These are phyloP conservation scores for Alternaria longipes DNA, from an alignment of 2,329 filamentous ascomycete species.

Conservation along the genomic window DNA sequence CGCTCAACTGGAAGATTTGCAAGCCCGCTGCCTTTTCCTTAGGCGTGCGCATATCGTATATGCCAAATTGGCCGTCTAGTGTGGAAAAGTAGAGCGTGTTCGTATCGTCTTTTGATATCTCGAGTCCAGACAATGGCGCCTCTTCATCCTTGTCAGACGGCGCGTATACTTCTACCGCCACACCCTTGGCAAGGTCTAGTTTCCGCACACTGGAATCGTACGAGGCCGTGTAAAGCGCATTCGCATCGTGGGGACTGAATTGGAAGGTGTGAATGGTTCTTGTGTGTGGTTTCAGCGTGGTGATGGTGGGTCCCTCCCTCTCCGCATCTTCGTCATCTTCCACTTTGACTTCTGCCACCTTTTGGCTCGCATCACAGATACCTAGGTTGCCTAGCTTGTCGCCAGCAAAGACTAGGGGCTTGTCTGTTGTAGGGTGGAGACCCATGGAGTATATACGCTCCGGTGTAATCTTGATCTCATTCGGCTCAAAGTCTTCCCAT, in stretches of 20 bases:
- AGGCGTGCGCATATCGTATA: slow-evolving; percentile 76
- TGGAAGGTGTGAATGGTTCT: slow-evolving; percentile 87
- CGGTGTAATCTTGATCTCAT: slow-evolving; percentile 55
- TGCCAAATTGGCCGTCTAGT: slow-evolving; percentile 79
- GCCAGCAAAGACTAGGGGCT: slow-evolving; percentile 89
- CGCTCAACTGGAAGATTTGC: slow-evolving; percentile 78
- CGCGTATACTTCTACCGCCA: slow-evolving; percentile 83
- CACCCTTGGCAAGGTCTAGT: slow-evolving; percentile 81
- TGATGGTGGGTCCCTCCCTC: slow-evolving; percentile 77
- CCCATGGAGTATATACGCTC: slow-evolving; percentile 73
- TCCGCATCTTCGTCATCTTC: slow-evolving; percentile 73
- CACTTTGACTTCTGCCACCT: slow-evolving; percentile 59
- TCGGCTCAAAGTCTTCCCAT: slow-evolving; percentile 85
- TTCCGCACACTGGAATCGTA: slow-evolving; percentile 94
- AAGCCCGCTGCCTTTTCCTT: slow-evolving; percentile 58
- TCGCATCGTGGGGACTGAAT: slow-evolving; percentile 76
- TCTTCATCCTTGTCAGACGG: slow-evolving; percentile 75
- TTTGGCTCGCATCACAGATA: slow-evolving; percentile 87
- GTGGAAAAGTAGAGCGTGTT: slow-evolving; percentile 88
- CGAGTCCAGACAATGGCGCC: slow-evolving; percentile 82
- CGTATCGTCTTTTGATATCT: slow-evolving; percentile 75
- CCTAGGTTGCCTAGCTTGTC: slow-evolving; percentile 94
- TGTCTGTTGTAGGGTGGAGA: slow-evolving; percentile 87
- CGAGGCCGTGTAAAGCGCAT: slow-evolving; percentile 82
- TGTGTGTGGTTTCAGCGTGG: slow-evolving; percentile 88